Base-by-base conservation (phyloP, 805 yeast species). In the Saccharomycopsis vini region DNA sequence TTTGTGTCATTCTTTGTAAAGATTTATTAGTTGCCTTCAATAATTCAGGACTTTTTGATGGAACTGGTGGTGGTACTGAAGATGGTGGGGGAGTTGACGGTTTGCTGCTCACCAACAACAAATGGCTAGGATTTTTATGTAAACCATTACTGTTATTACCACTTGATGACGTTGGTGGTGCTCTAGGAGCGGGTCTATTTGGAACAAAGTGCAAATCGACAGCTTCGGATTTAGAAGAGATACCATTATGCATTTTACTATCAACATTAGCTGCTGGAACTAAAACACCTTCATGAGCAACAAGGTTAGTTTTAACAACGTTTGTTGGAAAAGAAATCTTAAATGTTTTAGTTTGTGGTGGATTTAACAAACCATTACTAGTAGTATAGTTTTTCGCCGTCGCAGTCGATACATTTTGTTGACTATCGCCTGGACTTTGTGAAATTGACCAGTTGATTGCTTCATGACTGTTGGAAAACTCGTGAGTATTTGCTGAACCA, bases 161-260 rank as follows among this genome's bases (percentile, higher is more conserved):
- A 13, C 19, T 9, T 13, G 40, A 37, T 21, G 9, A 24, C 2
- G 16, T 24, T 29, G 53, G 57, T 3, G 73, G 74, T 9, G 84
- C 83, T 52, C 71, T 74, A 26, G 85, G 85, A 0, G 85, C 82
- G 0, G 85, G 84, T 49, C 85, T 66, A 42, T 76, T 71, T 3
- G 84, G 85, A 42, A 78, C 77, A 50, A 71, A 78, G 53, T 69
- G 77, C 22, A 52, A 56, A 43, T 63, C 73, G 26, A 44, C 33
- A 30, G 36, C 35, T 13, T 24, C 28, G 10, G 28, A 24, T 30
- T 30, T 30, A 15, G n/a, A 5, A 33, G 21, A 5, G 5, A 6
- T 18, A 4, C 15, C 7, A 33, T 15, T 18, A n/a, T 26, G 24
- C 10, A 12, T 12, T 23, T 24, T 33, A n/a, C 30, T 16, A n/a